Base-by-base conservation (phyloP, 225 moss, liverwort and hornwort genomes). In the Straminergon stramineum region DNA sequence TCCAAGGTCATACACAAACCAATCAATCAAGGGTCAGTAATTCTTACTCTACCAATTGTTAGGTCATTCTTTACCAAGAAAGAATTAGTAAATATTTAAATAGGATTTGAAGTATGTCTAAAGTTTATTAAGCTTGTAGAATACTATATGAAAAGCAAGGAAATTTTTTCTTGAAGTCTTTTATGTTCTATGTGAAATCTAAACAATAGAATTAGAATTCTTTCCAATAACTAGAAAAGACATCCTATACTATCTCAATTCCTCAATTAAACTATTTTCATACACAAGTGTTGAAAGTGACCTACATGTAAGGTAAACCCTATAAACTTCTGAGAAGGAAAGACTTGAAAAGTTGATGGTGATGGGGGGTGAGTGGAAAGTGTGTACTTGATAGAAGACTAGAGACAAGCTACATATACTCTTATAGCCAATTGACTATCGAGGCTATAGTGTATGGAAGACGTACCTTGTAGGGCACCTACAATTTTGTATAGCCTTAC, bases 401-500 rank as follows among this genome's bases (percentile, higher is more conserved):
- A 9, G 0, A 14, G 11, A 7, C 5, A 41, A 21, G 11, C 31
- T 71, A 16, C 58, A 11, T 70, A 71, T 11, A 37, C 8, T 2
- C 7, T 41, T 6, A 4, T 16, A 57, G 13, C 43, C 13, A 53
- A 9, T 4, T 19, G 2, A 53, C n/a, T 68, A 34, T 9, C 19
- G 4, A 68, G 27, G 6, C 7, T 67, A 37, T 19, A 28, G 5
- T 75, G 2, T 11, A 7, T 20, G 12, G 7, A 75, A 19, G 23
- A 39, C 1, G 7, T 21, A 4, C 7, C 23, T 70, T 7, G 6
- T 7, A 70, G 23, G 65, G 17, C 17, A 65, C 5, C 9, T 69
- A n/a, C 23, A 69, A n/a, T n/a, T 7, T 0, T 0, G 1, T n/a
- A 4, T 70, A 70, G 24, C 11, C 5, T 5, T 31, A 4, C 18